Evolutionary conservation across 441 rosid genomes (phyloP), one percentile per base, ranked within the genome.

Genomic region (Adansonia gregorii): DNA sequence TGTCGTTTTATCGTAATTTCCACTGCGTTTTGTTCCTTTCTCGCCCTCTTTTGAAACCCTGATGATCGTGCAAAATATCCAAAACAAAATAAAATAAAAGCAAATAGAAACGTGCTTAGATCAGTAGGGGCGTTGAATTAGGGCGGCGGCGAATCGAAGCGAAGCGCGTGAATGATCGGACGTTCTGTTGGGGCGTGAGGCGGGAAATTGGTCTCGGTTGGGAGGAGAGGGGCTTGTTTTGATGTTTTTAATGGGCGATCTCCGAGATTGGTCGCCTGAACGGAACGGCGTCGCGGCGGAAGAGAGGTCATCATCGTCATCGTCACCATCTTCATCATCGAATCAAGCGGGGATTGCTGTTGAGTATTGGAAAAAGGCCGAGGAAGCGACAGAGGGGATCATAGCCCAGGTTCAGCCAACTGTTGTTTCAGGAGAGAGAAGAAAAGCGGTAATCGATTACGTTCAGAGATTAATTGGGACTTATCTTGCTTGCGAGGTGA

Each of bases 331-430:
- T 6, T 78, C 80, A 22, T 58, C 85, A 39, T 63, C 78, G 39
- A 77, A 82, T 80, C 89, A 74, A 27, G 67, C 84, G 75, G 83
- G 41, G 70, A 83, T 85, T 82, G 78, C 45, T 74, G 77, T 80
- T 10, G 91, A 87, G 86, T 83, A 78, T 78, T 90, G 92, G 93
- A 82, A 19, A 66, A 82, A 56, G 76, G 90, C 92, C 8, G 98
- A 94, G 91, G 92, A 83, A 77, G 87, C 88, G 31, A 87, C 94
- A 8, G 85, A 83, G 78, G 86, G 73, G 48, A 92, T 94, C 76
- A 91, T 92, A 54, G 86, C 89, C 24, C 87, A 82, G 84, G 93
- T 92, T 61, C 98, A 89, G 76, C 96, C 98, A 8, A 89, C 91
- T 65, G 75, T 72, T 67, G 89, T 86, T 14, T 93, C 97, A 3